These are phyloP conservation scores for Chaetothyriales sp. DNA, from an alignment of 2,329 filamentous ascomycete genomes.

Conservation along the genomic window DNA sequence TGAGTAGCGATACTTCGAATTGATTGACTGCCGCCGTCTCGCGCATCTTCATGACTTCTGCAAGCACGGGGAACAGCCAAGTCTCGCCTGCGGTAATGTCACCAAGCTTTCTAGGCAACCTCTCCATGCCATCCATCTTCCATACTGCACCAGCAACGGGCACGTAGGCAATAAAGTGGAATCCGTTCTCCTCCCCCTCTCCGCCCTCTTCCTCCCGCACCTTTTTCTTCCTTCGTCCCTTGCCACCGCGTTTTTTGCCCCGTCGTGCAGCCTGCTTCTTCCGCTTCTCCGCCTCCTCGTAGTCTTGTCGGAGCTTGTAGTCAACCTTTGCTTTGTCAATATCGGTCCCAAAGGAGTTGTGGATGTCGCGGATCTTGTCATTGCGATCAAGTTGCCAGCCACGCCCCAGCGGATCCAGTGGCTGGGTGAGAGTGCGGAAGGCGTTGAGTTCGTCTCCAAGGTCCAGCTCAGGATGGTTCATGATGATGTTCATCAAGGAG, in stretches of 20 bases:
- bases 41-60: slow-evolving; percentile 7
- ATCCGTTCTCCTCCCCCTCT: slow-evolving; percentile 48
- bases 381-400: slow-evolving; percentile 65
- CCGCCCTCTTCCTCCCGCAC: slow-evolving; percentile 30
- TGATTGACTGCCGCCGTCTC: slow-evolving; percentile 4
- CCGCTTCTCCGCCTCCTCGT: slow-evolving; percentile 24
- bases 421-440: slow-evolving; percentile 60
- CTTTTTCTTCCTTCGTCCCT: slow-evolving; percentile 25
- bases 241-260: slow-evolving; percentile 29
- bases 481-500: slow-evolving; percentile 81
- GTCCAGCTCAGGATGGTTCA: slow-evolving; percentile 57
- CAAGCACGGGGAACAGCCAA: slow-evolving; percentile 12
- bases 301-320: slow-evolving; percentile 39
- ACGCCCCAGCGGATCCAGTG: slow-evolving; percentile 56
- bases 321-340: slow-evolving; percentile 18
- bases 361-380: slow-evolving; percentile 61
- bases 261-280: slow-evolving; percentile 22
- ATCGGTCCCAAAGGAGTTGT: slow-evolving; percentile 72
- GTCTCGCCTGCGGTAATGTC: slow-evolving; percentile 4
- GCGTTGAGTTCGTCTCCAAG: slow-evolving; percentile 56
- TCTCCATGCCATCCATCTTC: slow-evolving; percentile 76
- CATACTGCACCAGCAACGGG: slow-evolving; percentile 62
- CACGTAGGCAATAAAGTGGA: slow-evolving; percentile 84
- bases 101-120: slow-evolving; percentile 54
- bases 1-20: slow-evolving; percentile 13